Percentiles rank a stretch among this genome's conserved stretches.
Conservation (phyloP, 805 yeast genomes). For the Scheffersomyces amazonensis region DNA sequence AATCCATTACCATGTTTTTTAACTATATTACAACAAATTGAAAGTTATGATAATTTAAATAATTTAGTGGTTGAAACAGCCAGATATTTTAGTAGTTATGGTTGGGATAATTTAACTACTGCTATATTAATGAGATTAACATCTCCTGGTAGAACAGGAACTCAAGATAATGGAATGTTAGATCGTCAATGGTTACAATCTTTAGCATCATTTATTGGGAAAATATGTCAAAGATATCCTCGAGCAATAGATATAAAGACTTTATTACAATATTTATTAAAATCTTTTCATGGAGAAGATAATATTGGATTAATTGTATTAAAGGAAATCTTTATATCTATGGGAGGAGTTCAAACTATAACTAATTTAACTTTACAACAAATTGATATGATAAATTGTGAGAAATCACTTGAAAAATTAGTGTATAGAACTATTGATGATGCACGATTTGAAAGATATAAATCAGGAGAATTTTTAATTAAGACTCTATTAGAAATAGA, state of each 20-base stretch:
- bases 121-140: conserved; percentile 71
- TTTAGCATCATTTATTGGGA: conserved; percentile 74
- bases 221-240: conserved; percentile 55
- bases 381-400: conserved; percentile 64
- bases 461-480: conserved; percentile 52
- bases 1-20: conserved; percentile 79
- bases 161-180: conserved; percentile 76
- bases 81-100: conserved; percentile 65
- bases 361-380: conserved; percentile 67
- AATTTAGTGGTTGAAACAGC: conserved; percentile 78
- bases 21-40: conserved; percentile 75
- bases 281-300: conserved; percentile 60
- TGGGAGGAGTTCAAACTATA: conserved; percentile 77
- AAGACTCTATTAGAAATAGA: conserved; percentile 41
- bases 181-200: conserved; percentile 86
- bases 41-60: conserved; percentile 85
- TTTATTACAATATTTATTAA: conserved; percentile 55
- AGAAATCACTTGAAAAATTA: conserved; percentile 49
- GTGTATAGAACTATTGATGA: conserved; percentile 62
- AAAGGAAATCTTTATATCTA: conserved; percentile 61
- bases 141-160: conserved; percentile 55
- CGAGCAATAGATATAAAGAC: conserved; percentile 58
- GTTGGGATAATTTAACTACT: conserved; percentile 82
- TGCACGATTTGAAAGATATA: conserved; percentile 44
- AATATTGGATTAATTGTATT: conserved; percentile 61